Conservation (phyloP, 169 alveolate genomes). For the Plasmodium coatneyi region DNA sequence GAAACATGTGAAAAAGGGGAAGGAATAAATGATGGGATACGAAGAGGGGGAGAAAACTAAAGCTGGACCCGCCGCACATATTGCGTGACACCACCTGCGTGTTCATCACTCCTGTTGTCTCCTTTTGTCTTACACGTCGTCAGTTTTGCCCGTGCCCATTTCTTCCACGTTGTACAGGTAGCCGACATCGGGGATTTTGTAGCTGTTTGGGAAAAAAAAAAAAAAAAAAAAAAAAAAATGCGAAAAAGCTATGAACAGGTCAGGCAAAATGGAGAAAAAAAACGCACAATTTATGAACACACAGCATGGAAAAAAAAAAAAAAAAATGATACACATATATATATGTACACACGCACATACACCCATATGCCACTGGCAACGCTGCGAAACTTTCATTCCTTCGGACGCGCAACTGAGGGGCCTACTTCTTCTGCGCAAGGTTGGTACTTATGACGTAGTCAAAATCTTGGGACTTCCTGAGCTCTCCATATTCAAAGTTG, state of each 20-base stretch:
- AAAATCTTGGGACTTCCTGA: slow-evolving; percentile 73
- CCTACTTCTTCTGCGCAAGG: slow-evolving; percentile 73
- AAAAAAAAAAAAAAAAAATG: background rate
- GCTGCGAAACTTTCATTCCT: background rate
- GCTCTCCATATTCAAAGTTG: slow-evolving; percentile 76
- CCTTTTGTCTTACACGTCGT: slow-evolving; percentile 52
- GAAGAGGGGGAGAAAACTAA: background rate
- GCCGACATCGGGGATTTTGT: slow-evolving; percentile 52
- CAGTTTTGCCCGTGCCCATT: slow-evolving; percentile 76
- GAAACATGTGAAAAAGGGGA: background rate
- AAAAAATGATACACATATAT: background rate
- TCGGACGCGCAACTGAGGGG: background rate
- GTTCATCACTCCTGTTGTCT: background rate
- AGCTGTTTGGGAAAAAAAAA: slow-evolving; percentile 15
- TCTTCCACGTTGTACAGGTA: slow-evolving; percentile 66
- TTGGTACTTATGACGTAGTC: slow-evolving; percentile 76
- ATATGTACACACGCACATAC: background rate
- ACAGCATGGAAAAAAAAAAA: background rate
- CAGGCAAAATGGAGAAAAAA: too few species aligned
- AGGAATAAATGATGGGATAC: background rate
- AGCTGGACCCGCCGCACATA: background rate
- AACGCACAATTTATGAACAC: too few species aligned
- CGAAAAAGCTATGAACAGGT: too few species aligned
- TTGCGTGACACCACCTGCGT: background rate
- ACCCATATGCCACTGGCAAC: background rate